phyloP scores from a whole-genome alignment of 2,329 filamentous ascomycete species.

The Penicillium paneum region DNA sequence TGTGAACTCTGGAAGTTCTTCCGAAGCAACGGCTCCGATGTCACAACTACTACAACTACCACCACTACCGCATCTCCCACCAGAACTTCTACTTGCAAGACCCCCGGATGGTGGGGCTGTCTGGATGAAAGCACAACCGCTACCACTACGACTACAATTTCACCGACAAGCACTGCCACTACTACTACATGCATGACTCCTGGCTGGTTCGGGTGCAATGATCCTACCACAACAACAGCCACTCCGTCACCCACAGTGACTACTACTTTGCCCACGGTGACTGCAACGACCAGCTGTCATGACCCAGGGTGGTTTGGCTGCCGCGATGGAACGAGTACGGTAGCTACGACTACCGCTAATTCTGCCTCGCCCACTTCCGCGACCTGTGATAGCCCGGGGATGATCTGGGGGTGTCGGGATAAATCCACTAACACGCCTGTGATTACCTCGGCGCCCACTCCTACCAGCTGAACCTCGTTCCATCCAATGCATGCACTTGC shows the following conservation, averaged over 20 bases:
- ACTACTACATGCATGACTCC: constrained; percentile 35
- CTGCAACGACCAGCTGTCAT: constrained; percentile 23
- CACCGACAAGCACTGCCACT: constrained; percentile 27
- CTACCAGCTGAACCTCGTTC: not conserved
- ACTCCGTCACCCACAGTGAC: constrained; percentile 15
- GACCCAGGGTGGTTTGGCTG: constrained; percentile 36
- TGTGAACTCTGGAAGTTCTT: constrained; percentile 94
- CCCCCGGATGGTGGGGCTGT: constrained; percentile 38
- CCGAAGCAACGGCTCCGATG: constrained; percentile 82
- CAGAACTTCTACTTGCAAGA: constrained; percentile 55
- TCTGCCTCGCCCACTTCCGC: not conserved
- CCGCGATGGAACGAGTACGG: constrained; percentile 22
- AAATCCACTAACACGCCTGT: not conserved
- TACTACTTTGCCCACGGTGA: constrained; percentile 4
- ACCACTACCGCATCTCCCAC: constrained; percentile 60
- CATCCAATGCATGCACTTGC: not conserved
- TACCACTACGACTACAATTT: constrained; percentile 17
- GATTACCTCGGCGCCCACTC: not conserved
- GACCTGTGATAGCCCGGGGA: not conserved
- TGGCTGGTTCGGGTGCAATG: constrained; percentile 41
- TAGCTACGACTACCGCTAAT: not conserved
- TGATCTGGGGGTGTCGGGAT: not conserved
- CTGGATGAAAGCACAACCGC: constrained; percentile 21
- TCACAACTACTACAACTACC: constrained; percentile 60
- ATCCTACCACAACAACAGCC: constrained; percentile 30